phyloP scores from a whole-genome alignment of 306 rosid genomes.

The Arachis hypogaea region DNA sequence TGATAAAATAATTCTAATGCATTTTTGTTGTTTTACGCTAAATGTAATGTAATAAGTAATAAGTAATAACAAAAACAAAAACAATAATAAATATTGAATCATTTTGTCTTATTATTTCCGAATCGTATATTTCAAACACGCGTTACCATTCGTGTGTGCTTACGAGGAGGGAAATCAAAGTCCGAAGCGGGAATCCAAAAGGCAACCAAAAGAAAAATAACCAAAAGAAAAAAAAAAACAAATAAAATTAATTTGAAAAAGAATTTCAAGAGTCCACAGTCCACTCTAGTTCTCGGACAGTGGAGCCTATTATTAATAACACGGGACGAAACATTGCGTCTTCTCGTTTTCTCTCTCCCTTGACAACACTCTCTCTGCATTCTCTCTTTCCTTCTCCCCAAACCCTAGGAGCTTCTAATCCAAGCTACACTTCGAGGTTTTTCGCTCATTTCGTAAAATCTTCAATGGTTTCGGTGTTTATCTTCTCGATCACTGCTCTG shows the following conservation, averaged over 20 bases:
- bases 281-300: neutral
- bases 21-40: too few species aligned
- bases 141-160: neutral
- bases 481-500: neutral
- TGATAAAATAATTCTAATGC: too few species aligned
- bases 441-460: neutral
- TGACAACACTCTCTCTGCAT: neutral
- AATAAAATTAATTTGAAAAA: slow-evolving; percentile 3
- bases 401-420: slow-evolving; percentile 41
- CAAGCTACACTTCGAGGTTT: neutral
- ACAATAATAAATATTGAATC: too few species aligned
- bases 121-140: neutral
- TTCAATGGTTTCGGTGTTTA: neutral
- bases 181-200: slow-evolving; percentile 34
- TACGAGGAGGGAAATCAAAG: slow-evolving; percentile 31
- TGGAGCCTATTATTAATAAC: slow-evolving; percentile 8
- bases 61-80: too few species aligned
- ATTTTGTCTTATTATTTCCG: too few species aligned
- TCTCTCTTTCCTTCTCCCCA: neutral
- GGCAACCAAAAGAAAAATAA: neutral
- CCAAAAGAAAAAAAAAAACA: neutral
- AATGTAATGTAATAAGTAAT: too few species aligned
- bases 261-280: neutral
- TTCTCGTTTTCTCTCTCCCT: neutral
- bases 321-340: neutral